Conservation (phyloP, 2,329 filamentous ascomycete genomes). For the Fusarium sp. region DNA sequence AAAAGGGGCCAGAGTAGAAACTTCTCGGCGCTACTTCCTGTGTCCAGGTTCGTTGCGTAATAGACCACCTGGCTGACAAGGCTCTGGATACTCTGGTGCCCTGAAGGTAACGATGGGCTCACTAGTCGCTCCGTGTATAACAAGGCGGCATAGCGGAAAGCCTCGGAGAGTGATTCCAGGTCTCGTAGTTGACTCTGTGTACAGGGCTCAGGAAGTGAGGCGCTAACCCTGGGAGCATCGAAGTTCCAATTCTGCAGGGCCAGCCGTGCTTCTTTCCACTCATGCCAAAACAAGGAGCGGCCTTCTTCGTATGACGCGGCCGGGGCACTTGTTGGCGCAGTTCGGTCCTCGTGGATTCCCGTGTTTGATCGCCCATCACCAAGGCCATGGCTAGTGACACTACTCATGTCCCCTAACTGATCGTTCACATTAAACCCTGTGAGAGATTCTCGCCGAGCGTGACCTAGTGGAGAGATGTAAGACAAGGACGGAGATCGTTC, state of each 20-base stretch:
- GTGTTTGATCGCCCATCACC: slow-evolving; percentile 75
- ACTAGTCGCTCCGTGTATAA: slow-evolving; percentile 91
- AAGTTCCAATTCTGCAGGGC: slow-evolving; percentile 86
- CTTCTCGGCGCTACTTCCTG: slow-evolving; percentile 79
- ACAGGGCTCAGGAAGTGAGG: slow-evolving; percentile 61
- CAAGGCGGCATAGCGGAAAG: slow-evolving; percentile 88
- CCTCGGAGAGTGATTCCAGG: slow-evolving; percentile 84
- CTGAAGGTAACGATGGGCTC: slow-evolving; percentile 77
- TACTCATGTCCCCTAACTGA: slow-evolving; percentile 44
- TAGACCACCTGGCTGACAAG: slow-evolving; percentile 84
- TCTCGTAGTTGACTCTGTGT: slow-evolving; percentile 75
- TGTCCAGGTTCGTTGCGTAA: slow-evolving; percentile 82
- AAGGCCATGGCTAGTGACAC: slow-evolving; percentile 65
- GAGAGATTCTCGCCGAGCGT: slow-evolving; percentile 54
- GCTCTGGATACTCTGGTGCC: slow-evolving; percentile 81
- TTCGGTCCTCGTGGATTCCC: slow-evolving; percentile 65
- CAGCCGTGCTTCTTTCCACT: slow-evolving; percentile 84
- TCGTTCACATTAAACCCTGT: slow-evolving; percentile 39
- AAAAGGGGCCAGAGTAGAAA: slow-evolving; percentile 95
- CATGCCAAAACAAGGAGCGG: slow-evolving; percentile 78
- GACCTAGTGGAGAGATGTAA: slow-evolving; percentile 53
- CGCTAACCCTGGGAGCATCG: slow-evolving; percentile 62
- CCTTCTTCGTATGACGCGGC: slow-evolving; percentile 66
- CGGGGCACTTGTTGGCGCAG: slow-evolving; percentile 54
- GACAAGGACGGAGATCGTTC: slow-evolving; percentile 53